phyloP scores from a whole-genome alignment of 805 yeast genomes.

The Yamadazyma insecticola region DNA sequence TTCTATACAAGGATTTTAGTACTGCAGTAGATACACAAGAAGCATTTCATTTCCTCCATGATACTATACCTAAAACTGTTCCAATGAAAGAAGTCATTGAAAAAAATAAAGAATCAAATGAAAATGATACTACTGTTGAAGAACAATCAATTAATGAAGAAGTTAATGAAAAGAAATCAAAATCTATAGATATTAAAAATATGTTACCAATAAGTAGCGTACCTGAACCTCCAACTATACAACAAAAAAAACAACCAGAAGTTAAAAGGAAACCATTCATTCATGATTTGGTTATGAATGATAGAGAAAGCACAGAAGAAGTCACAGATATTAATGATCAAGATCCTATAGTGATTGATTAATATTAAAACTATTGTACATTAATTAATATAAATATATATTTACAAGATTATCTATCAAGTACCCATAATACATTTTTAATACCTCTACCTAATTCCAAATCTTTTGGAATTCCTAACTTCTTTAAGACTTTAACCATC shows the following conservation, averaged over 20 bases:
- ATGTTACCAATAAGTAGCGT: constrained; percentile 5
- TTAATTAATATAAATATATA: not conserved
- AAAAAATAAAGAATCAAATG: constrained; percentile 14
- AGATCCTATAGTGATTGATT: constrained; percentile 12
- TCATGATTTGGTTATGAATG: constrained; percentile 24
- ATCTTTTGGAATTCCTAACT: constrained; percentile 20
- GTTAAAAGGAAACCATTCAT: constrained; percentile 31
- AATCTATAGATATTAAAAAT: constrained; percentile 8
- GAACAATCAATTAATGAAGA: too few relatives aligned
- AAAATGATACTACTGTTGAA: too few relatives aligned
- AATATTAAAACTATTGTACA: constrained; percentile 2
- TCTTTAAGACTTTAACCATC: constrained; percentile 27
- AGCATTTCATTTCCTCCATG: constrained; percentile 57
- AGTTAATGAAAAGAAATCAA: too few relatives aligned
- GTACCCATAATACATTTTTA: constrained; percentile 27
- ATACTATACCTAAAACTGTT: constrained; percentile 61
- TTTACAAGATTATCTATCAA: constrained; percentile 4
- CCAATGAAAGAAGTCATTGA: constrained; percentile 44
- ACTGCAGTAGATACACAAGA: constrained; percentile 57
- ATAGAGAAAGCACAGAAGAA: not conserved
- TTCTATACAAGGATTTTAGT: constrained; percentile 68
- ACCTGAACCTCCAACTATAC: not conserved
- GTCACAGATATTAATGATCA: constrained; percentile 6
- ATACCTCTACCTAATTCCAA: constrained; percentile 18
- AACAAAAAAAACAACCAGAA: constrained; percentile 2